Evolutionary conservation across 129 eudicot genomes (phyloP).

Genomic region (Cynara cardunculus): DNA sequence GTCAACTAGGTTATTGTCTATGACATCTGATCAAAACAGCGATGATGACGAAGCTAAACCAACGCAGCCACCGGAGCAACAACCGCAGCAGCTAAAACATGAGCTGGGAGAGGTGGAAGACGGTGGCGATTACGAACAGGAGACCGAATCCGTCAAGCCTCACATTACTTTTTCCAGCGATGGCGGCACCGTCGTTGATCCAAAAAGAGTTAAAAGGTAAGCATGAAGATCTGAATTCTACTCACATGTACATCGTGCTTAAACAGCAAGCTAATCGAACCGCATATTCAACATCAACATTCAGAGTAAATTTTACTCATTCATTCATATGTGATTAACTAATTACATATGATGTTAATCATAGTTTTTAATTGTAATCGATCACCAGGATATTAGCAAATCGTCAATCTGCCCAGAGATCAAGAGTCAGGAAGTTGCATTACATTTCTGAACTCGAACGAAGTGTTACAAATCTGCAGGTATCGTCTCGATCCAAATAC

Average conservation of each 20-base stretch:
- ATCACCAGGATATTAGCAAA: slow-evolving; percentile 20
- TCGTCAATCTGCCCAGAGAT: slow-evolving; percentile 63
- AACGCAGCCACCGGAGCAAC: neutral
- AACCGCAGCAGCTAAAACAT: slow-evolving; percentile 33
- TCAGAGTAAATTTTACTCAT: neutral
- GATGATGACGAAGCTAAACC: slow-evolving; percentile 34
- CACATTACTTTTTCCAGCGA: slow-evolving; percentile 14
- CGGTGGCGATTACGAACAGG: slow-evolving; percentile 26
- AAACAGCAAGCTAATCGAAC: slow-evolving; percentile 14
- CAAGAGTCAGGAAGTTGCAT: slow-evolving; percentile 82
- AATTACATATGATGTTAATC: neutral
- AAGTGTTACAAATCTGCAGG: slow-evolving; percentile 55
- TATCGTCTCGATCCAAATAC: neutral
- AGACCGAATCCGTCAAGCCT: slow-evolving; percentile 6
- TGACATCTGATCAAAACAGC: slow-evolving; percentile 55
- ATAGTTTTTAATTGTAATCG: neutral
- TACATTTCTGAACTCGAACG: slow-evolving; percentile 90
- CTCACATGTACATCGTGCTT: slow-evolving; percentile 8
- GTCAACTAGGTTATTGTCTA: slow-evolving; percentile 3
- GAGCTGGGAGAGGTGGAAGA: slow-evolving; percentile 70
- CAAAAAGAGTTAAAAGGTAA: slow-evolving; percentile 38
- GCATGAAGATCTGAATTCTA: neutral
- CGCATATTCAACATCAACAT: neutral
- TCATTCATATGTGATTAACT: neutral
- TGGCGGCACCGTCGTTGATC: slow-evolving; percentile 39